A percentile compares a stretch with the other conserved stretches of the same genome.
Evolutionary conservation across 2,329 filamentous ascomycete species (phyloP).

Genomic region (Blastomyces gilchristii): DNA sequence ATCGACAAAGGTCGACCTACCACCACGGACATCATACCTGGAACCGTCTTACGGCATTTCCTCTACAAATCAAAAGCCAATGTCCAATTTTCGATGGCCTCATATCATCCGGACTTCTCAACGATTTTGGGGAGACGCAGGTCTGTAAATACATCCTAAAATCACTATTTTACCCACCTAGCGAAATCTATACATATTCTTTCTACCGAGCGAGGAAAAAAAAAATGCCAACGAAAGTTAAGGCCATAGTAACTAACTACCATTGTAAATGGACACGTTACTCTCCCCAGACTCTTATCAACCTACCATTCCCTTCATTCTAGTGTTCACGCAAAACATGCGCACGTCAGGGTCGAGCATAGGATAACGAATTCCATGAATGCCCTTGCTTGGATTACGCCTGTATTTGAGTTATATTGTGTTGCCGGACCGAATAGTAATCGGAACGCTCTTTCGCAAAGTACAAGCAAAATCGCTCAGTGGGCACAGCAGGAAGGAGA

Average conservation of each 20-base stretch:
- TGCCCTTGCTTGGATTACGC: conserved; percentile 81
- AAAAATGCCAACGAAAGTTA: conserved; percentile 8
- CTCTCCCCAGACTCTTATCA: conserved; percentile 53
- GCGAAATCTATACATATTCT: not conserved
- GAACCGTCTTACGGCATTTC: conserved; percentile 76
- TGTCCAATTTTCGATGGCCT: conserved; percentile 91
- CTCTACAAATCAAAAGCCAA: conserved; percentile 90
- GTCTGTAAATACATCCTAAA: conserved; percentile 25
- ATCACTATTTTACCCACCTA: not conserved
- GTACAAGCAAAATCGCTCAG: conserved; percentile 78
- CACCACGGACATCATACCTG: conserved; percentile 66
- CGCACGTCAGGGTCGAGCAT: conserved; percentile 79
- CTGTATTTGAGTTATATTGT: conserved; percentile 87
- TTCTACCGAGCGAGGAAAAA: not conserved
- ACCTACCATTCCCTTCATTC: conserved; percentile 79
- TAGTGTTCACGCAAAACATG: conserved; percentile 71
- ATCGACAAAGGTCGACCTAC: conserved; percentile 60
- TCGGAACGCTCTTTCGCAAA: conserved; percentile 61
- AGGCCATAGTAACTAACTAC: not conserved
- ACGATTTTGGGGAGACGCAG: conserved; percentile 52
- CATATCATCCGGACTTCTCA: conserved; percentile 59
- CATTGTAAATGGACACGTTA: conserved; percentile 9
- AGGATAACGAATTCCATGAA: conserved; percentile 63
- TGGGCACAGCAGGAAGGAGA: conserved; percentile 92
- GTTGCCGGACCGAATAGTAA: conserved; percentile 65